Base-by-base conservation (phyloP, 257 asterid species). In the Voacanga thouarsii region DNA sequence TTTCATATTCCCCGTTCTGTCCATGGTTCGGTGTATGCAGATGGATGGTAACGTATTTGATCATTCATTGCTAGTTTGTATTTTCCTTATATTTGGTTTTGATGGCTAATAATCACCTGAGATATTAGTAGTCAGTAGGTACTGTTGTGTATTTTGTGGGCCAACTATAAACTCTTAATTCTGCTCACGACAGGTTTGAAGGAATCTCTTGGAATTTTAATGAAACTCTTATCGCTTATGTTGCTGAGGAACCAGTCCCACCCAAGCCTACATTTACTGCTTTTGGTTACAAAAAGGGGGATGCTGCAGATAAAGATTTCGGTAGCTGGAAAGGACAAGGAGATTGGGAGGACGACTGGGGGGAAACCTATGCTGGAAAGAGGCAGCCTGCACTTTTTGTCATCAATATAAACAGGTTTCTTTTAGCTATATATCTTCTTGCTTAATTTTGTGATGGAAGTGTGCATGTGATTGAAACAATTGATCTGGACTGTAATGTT, bases 321-420 rank as follows among this genome's bases (percentile, higher is more conserved):
- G 88, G 91, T 73, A 92, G 88, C 84, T 93, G 99, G 98, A 92
- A 89, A 82, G 96, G 90, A 81, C 93, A 87, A 84, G 99, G 97
- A 49, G 93, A 88, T n/a, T 96, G 97, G 96, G 98, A 93, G 85
- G 99, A 93, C 86, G 95, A 90, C 59, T 96, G 99, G 99, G 99
- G 99, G 50, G 99, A 96, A 89, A 82, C 92, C 63, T 96, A 96
- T 78, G 86, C 88, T 68, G 94, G 99, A 80, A 96, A 92, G 89
- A 84, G 92, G 81, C 94, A 91, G 82, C 94, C 99, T 37, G 90
- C 97, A 4, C 94, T 92, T 71, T 96, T 93, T 78, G 98, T 91
- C 67, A 88, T 96, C 72, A 79, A 89, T 78, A 47, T 83, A 57
- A 67, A 75, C 82, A 96, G 97, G 98, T 92, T 72, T 60, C 59